Percentiles rank a stretch among this genome's conserved stretches.
These are phyloP conservation scores for Vachellia pachyceras DNA, from an alignment of 306 rosid species.

Conservation along the genomic window DNA sequence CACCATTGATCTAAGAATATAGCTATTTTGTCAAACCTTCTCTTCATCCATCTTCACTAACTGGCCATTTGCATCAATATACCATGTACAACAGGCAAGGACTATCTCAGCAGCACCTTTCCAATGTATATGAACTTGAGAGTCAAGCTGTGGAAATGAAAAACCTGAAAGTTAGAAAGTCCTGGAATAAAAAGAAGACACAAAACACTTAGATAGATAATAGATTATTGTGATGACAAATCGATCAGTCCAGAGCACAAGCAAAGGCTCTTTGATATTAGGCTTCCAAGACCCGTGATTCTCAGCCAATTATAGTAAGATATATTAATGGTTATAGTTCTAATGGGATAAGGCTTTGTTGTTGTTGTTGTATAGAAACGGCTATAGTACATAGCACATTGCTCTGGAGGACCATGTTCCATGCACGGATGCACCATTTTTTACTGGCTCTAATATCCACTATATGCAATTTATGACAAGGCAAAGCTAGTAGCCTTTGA, in stretches of 20 bases:
- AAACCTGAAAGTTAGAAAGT: slow-evolving; percentile 12
- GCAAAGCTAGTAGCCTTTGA: background rate
- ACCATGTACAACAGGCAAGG: slow-evolving; percentile 70
- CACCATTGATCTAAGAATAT: background rate
- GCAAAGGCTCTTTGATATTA: slow-evolving; percentile 12
- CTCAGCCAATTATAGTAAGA: background rate
- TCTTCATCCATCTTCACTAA: slow-evolving; percentile 64
- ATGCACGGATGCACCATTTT: background rate
- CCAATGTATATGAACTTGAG: slow-evolving; percentile 89
- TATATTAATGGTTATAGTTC: background rate
- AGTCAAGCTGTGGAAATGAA: slow-evolving; percentile 54
- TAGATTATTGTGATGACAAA: background rate
- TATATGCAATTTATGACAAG: background rate
- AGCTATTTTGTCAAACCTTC: slow-evolving; percentile 58
- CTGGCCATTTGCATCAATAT: slow-evolving; percentile 58
- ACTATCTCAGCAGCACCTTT: slow-evolving; percentile 99
- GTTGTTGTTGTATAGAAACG: background rate
- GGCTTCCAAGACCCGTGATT: slow-evolving; percentile 8
- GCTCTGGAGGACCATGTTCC: background rate
- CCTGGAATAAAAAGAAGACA: slow-evolving; percentile 9
- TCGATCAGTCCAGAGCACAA: slow-evolving; percentile 4
- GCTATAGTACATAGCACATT: background rate
- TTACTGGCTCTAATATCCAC: background rate
- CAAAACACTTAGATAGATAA: slow-evolving; percentile 4
- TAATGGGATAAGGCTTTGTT: too few relatives aligned